Base-by-base conservation (phyloP, 1,284 basidiomycete species). In the Ceratobasidium sp. region DNA sequence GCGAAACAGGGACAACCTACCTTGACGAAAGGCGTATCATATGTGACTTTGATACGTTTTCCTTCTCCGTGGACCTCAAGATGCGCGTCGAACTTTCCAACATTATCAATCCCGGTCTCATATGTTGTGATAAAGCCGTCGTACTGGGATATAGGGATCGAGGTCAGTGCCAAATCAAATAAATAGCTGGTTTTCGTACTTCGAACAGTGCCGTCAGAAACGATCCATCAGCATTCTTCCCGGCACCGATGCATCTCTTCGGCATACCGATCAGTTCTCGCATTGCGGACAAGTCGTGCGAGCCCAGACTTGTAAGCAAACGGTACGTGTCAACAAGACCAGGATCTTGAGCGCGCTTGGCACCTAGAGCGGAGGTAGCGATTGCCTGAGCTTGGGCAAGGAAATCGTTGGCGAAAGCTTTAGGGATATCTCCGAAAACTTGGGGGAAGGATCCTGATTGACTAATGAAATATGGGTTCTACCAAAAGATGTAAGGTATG, bases 11-110 rank as follows among this genome's bases (percentile, higher is more conserved):
- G 48, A 20, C n/a, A 40, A 57, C 12, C 17, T n/a, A 66, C 61
- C 48, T 57, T 75, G 28, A 57, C 38, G 50, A 81, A 83, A 81
- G 71, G 84, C 83, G 85, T 85, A 77, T 86, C 84, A 78, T 84
- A 86, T 17, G 82, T 81, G 44, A 87, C 83, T 68, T 85, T 84
- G 70, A 87, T 80, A 9, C 85, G 79, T 64, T 85, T 83, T 52
- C 85, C 83, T 40, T 82, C 82, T 10, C 84, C 84, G 75, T 84
- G 84, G 12, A 87, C 84, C 78, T 87, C 86, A 78, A 87, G 83
- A 74, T 84, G 84, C 1, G 85, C 84, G 73, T 87, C 86, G 78
- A 87, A 87, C 1, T 84, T 78, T 15, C 83, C 83, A 0, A 87
- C 85, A 12, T 84, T 65, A 78, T 86, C 85, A 33, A 86, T 84